phyloP scores from a whole-genome alignment of 2,329 filamentous ascomycete species.

The Penicillium sp. region DNA sequence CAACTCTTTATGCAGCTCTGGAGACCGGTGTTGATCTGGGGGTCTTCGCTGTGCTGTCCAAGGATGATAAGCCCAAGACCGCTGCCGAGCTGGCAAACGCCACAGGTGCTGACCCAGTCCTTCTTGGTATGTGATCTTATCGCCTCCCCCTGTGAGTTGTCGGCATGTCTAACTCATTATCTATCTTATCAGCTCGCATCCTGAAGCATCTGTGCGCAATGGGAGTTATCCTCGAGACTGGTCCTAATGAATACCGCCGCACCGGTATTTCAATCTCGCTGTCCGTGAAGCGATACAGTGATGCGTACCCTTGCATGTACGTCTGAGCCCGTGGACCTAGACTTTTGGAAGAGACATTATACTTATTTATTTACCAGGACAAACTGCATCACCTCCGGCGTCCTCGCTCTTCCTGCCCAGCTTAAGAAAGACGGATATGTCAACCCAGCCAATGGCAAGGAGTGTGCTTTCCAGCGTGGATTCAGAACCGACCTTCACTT shows the following conservation, averaged over 20 bases:
- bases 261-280: slow-evolving; percentile 36
- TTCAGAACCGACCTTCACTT: slow-evolving; percentile 28
- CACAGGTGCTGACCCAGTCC: slow-evolving; percentile 16
- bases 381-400: slow-evolving; percentile 26
- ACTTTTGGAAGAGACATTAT: neutral
- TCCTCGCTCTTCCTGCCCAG: slow-evolving; percentile 27
- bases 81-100: slow-evolving; percentile 21
- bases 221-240: slow-evolving; percentile 35
- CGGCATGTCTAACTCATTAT: neutral
- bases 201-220: slow-evolving; percentile 39
- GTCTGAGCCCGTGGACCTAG: neutral
- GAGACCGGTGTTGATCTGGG: slow-evolving; percentile 26
- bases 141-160: neutral
- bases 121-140: slow-evolving; percentile 19
- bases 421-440: slow-evolving; percentile 28
- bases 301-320: slow-evolving; percentile 29
- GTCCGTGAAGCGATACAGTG: slow-evolving; percentile 15
- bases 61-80: slow-evolving; percentile 24
- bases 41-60: slow-evolving; percentile 22
- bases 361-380: slow-evolving; percentile 17
- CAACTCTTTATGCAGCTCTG: slow-evolving; percentile 20
- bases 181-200: slow-evolving; percentile 24
- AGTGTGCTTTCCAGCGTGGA: slow-evolving; percentile 29
- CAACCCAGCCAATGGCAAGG: slow-evolving; percentile 27
- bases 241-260: slow-evolving; percentile 32